Conservation (phyloP, 2,329 filamentous ascomycete species). For the Metarhizium album region DNA sequence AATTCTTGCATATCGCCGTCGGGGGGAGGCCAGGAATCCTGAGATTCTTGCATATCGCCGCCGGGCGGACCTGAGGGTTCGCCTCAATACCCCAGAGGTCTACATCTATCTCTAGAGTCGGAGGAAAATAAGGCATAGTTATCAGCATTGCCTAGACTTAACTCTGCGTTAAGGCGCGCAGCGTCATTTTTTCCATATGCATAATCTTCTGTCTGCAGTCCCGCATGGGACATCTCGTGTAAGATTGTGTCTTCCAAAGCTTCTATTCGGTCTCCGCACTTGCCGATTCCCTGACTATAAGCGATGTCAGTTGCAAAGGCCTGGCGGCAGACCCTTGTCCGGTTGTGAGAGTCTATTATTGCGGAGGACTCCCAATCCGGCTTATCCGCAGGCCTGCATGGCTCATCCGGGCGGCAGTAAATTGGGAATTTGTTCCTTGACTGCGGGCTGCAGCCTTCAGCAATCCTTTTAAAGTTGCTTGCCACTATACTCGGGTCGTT, state of each 20-base stretch:
- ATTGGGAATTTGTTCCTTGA: neutral
- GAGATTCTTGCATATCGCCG: too few species aligned
- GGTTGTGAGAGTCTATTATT: too few species aligned
- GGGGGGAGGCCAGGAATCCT: too few species aligned
- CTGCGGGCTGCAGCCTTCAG: neutral
- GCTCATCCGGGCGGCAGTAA: neutral
- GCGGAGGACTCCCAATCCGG: neutral
- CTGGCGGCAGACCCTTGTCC: neutral
- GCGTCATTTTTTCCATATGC: neutral
- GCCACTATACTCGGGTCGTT: neutral
- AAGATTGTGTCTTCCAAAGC: neutral
- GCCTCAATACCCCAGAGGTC: too few species aligned
- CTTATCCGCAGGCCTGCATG: neutral
- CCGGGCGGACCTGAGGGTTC: too few species aligned
- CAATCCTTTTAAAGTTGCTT: neutral
- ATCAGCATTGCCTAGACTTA: too few species aligned
- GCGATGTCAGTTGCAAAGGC: too few species aligned
- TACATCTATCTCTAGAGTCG: too few species aligned
- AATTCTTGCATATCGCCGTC: too few species aligned
- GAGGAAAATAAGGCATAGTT: too few species aligned
- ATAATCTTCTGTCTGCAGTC: neutral
- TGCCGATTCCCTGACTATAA: too few species aligned
- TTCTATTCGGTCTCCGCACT: neutral
- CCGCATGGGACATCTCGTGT: neutral
- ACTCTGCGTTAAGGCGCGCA: too few species aligned